Evolutionary conservation across 1,139 yeast genomes (phyloP).

Genomic region (Suhomyces bokatorum): DNA sequence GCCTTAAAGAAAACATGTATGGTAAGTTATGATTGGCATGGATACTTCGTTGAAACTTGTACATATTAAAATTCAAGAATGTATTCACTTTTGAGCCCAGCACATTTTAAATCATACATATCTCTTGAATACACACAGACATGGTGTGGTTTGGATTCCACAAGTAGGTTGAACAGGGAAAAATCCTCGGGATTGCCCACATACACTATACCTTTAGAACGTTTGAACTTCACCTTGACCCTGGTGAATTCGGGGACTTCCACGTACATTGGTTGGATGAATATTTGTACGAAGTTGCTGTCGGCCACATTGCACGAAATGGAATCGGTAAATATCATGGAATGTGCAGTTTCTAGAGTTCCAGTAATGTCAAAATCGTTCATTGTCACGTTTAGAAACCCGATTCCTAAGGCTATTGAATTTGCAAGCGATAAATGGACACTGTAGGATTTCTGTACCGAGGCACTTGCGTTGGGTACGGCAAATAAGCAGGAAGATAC

Average conservation of each 20-base stretch:
- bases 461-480: slow-evolving; percentile 1
- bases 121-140: slow-evolving; percentile 6
- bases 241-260: slow-evolving; percentile 16
- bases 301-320: slow-evolving; percentile 18
- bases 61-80: slow-evolving; percentile 2
- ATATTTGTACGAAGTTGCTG: slow-evolving; percentile 21
- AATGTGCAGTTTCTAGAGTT: neutral
- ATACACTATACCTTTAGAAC: neutral
- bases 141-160: slow-evolving; percentile 6
- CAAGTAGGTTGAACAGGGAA: slow-evolving; percentile 1
- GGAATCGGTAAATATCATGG: slow-evolving; percentile 13
- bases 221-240: slow-evolving; percentile 13
- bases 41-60: neutral
- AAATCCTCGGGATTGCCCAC: slow-evolving; percentile 1
- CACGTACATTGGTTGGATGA: slow-evolving; percentile 15
- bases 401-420: neutral
- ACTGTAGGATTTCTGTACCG: slow-evolving; percentile 6
- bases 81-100: slow-evolving; percentile 1
- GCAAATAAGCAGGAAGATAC: slow-evolving; percentile 11
- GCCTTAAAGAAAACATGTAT: too few species aligned
- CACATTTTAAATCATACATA: slow-evolving; percentile 6
- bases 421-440: slow-evolving; percentile 1
- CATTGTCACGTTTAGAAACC: neutral
- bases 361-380: neutral
- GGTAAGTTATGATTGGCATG: too few species aligned